Percentiles rank a stretch among this genome's conserved stretches.
Evolutionary conservation across 2,329 filamentous ascomycete genomes (phyloP).

Genomic region (Penicillium sp.): DNA sequence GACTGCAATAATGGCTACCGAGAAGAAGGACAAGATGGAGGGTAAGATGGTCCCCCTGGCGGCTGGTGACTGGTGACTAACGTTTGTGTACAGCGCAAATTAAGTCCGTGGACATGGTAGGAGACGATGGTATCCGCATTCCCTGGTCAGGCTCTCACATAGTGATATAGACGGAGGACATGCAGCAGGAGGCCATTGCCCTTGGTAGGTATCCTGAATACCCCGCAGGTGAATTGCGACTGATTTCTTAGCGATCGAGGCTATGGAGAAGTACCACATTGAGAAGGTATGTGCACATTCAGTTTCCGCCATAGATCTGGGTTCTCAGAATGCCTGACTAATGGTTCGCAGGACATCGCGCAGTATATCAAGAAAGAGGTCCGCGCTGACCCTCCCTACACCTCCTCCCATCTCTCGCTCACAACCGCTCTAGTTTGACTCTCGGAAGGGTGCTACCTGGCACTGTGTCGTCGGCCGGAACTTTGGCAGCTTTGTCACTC

Average conservation of each 20-base stretch:
- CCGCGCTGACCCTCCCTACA: slow-evolving; percentile 29
- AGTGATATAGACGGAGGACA: slow-evolving; percentile 78
- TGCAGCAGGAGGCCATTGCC: slow-evolving; percentile 94
- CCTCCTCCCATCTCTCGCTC: slow-evolving; percentile 16
- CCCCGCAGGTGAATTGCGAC: slow-evolving; percentile 14
- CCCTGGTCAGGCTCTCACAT: slow-evolving; percentile 15
- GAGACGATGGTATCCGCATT: slow-evolving; percentile 22
- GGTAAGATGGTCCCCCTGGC: slow-evolving; percentile 48
- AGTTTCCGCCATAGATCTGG: background rate
- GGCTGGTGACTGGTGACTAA: slow-evolving; percentile 16
- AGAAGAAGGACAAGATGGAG: slow-evolving; percentile 72
- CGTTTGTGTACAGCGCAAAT: slow-evolving; percentile 68
- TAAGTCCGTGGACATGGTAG: slow-evolving; percentile 98
- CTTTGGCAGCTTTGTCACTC: slow-evolving; percentile 98
- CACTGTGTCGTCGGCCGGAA: slow-evolving; percentile 98
- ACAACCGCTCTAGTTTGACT: slow-evolving; percentile 71
- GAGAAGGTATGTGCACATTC: slow-evolving; percentile 58
- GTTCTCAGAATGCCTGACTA: slow-evolving; percentile 5
- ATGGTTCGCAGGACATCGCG: slow-evolving; percentile 73
- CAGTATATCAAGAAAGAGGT: slow-evolving; percentile 95
- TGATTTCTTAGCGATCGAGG: slow-evolving; percentile 60
- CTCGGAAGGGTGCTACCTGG: slow-evolving; percentile 96
- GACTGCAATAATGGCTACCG: slow-evolving; percentile 43
- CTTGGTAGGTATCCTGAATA: slow-evolving; percentile 65
- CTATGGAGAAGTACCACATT: slow-evolving; percentile 69